A percentile compares a stretch with the other conserved stretches of the same genome.
Evolutionary conservation across 768 basidiomycete species (phyloP).

Genomic region (Pleurotus tuber-regium): DNA sequence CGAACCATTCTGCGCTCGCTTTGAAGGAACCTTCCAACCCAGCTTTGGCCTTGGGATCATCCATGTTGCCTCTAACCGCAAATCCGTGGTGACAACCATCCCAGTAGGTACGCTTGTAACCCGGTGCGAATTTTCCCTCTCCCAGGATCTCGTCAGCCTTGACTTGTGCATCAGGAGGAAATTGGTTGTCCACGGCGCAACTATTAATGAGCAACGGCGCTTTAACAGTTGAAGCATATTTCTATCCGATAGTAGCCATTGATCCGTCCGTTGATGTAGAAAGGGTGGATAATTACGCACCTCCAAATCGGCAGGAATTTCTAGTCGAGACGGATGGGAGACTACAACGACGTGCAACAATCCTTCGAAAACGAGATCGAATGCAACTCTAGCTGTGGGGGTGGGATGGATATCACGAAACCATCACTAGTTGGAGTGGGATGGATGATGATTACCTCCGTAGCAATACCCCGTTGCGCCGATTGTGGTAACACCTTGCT

Average conservation of each 20-base stretch:
- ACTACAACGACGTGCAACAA: constrained; percentile 45
- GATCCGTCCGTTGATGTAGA: too few species aligned
- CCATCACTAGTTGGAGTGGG: constrained; percentile 19
- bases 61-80: constrained; percentile 40
- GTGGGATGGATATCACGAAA: constrained; percentile 25
- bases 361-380: constrained; percentile 61
- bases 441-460: constrained; percentile 14
- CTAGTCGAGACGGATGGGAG: constrained; percentile 60
- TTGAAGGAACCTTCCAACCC: constrained; percentile 56
- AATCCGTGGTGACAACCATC: constrained; percentile 37
- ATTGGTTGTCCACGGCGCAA: constrained; percentile 50
- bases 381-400: constrained; percentile 24
- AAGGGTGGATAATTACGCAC: constrained; percentile 30
- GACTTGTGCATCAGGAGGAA: constrained; percentile 43
- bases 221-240: constrained; percentile 41
- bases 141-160: constrained; percentile 51
- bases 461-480: constrained; percentile 32
- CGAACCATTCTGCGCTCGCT: constrained; percentile 45
- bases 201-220: constrained; percentile 68
- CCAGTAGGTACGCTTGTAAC: constrained; percentile 44
- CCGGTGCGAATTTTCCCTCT: constrained; percentile 39
- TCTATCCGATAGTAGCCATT: constrained; percentile 32
- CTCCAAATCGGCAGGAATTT: constrained; percentile 60
- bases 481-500: constrained; percentile 27
- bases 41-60: constrained; percentile 41